Base-by-base conservation (phyloP, 2,329 filamentous ascomycete species). In the Colletotrichum cuscutae region DNA sequence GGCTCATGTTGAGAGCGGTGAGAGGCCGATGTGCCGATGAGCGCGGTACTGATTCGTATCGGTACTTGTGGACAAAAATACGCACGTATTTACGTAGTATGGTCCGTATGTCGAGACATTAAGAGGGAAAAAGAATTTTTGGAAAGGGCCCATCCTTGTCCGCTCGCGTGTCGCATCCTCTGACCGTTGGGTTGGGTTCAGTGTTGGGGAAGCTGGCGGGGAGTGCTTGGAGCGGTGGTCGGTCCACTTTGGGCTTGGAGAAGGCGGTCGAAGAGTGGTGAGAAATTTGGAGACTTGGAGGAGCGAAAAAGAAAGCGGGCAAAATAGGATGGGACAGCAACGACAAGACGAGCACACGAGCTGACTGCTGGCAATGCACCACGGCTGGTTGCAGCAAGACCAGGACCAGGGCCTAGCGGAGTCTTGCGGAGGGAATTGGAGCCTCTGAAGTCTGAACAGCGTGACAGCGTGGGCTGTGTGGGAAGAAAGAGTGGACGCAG, bases 1-100 rank as follows among this genome's bases (percentile, higher is more conserved):
- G 71, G 66, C 58, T 70, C 61, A 61, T 65, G 66, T 58, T 35
- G 49, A 65, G 56, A 73, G 71, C 71, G 70, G 70, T 72, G 70
- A 73, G 60, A 56, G 46, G 32, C 42, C 22, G 66, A 65, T 19
- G 28, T 24, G 30, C 37, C 26, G 49, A 59, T 46, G 8, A 37
- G 22, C 13, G 49, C 24, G 30, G 26, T 68, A 49, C 32, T 30
- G 8, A 35, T 22, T 37, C 32, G 49, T 49, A 28, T 57, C 32
- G n/a, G 71, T 73, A 70, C 60, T 54, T 30, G 37, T 49, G 56
- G 65, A 58, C n/a, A 15, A 6, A 42, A 52, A 37, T 70, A 70
- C 61, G 22, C 52, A 49, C 42, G n/a, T 26, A 42, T 42, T 42
- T 42, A 28, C 26, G 19, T 37, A 65, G 37, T 42, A 15, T 42